These are phyloP conservation scores for Solanum chiquidenum DNA, from an alignment of 257 asterid species.

Conservation along the genomic window DNA sequence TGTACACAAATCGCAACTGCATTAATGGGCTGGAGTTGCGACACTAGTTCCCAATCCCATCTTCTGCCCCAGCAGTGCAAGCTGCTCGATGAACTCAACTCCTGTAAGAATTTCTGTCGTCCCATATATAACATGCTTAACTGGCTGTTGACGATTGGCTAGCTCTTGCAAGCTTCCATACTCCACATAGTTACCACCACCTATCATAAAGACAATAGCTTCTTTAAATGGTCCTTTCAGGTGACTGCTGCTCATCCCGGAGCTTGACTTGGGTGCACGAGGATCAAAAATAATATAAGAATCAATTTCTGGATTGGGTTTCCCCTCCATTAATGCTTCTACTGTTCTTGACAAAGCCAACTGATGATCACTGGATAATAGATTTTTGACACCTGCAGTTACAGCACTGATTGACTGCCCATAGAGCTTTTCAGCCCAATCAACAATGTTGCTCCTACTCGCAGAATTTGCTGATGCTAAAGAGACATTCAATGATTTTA, in stretches of 20 bases:
- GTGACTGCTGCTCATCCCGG: conserved; percentile 57
- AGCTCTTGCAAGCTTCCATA: conserved; percentile 73
- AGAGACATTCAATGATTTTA: conserved; percentile 75
- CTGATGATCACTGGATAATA: conserved; percentile 82
- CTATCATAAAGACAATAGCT: conserved; percentile 93
- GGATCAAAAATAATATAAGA: conserved; percentile 79
- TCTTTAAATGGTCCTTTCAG: conserved; percentile 91
- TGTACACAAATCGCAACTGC: background rate
- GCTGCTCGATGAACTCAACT: conserved; percentile 91
- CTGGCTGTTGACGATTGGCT: conserved; percentile 67
- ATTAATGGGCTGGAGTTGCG: conserved; percentile 14
- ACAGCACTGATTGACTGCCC: conserved; percentile 92
- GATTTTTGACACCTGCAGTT: conserved; percentile 88
- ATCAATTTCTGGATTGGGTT: conserved; percentile 80
- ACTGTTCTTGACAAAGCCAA: conserved; percentile 77
- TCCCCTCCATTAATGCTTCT: conserved; percentile 96
- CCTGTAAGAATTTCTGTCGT: conserved; percentile 90
- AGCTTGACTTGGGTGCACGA: conserved; percentile 71
- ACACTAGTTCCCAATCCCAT: conserved; percentile 61
- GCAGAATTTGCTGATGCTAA: conserved; percentile 83
- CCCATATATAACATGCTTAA: conserved; percentile 73
- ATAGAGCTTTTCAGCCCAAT: conserved; percentile 95
- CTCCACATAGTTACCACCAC: conserved; percentile 97
- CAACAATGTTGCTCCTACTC: conserved; percentile 80
- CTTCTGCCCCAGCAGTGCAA: conserved; percentile 59